Conservation (phyloP, 306 rosid species). For the Betula pendula region DNA sequence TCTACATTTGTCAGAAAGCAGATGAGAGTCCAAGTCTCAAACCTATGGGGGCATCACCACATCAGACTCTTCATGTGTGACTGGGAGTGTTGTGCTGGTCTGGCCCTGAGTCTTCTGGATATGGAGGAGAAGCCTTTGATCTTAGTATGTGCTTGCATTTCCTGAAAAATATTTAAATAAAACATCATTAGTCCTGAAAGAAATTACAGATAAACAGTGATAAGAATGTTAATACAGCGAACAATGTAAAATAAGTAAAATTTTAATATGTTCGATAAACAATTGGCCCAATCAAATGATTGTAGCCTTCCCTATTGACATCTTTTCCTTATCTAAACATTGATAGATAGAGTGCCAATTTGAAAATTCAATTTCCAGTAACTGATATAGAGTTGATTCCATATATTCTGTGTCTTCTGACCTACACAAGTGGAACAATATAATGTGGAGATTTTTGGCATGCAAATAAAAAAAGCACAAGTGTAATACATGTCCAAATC, state of each 20-base stretch:
- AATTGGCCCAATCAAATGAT: slow-evolving; percentile 1
- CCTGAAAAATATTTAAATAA: slow-evolving; percentile 49
- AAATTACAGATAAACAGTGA: slow-evolving; percentile 17
- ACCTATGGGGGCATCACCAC: slow-evolving; percentile 22
- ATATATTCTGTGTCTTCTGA: neutral
- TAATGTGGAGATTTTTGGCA: neutral
- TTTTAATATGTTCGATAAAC: neutral
- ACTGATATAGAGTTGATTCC: neutral
- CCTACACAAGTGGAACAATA: slow-evolving; percentile 3
- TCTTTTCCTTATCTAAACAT: neutral
- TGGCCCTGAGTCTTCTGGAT: slow-evolving; percentile 40
- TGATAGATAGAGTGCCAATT: neutral
- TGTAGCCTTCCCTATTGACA: neutral
- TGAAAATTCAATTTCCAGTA: neutral
- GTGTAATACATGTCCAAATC: slow-evolving; percentile 61
- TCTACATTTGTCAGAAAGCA: slow-evolving; percentile 30
- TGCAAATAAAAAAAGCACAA: slow-evolving; percentile 16
- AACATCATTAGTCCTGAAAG: slow-evolving; percentile 9
- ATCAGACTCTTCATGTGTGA: slow-evolving; percentile 32
- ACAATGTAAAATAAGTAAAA: neutral
- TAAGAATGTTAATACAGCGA: neutral
- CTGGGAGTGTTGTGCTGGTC: slow-evolving; percentile 44
- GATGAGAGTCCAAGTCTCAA: slow-evolving; percentile 18
- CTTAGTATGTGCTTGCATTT: slow-evolving; percentile 45
- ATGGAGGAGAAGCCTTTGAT: slow-evolving; percentile 40